phyloP scores from a whole-genome alignment of 805 yeast genomes.

The Metschnikowia henanensis region DNA sequence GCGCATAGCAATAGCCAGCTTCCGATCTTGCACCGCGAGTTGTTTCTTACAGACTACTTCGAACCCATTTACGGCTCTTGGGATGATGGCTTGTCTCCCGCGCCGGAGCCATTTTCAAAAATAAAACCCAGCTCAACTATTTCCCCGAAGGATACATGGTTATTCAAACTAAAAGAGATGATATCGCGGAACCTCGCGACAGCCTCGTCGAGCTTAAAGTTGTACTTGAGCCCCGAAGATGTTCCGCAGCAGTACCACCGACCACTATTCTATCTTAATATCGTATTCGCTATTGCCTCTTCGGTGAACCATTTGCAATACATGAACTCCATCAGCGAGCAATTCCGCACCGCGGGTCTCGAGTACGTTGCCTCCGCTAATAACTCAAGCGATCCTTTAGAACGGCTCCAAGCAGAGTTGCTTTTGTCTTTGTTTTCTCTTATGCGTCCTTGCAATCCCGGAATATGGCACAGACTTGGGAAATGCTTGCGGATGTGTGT shows the following conservation, averaged over 20 bases:
- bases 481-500: conserved; percentile 77
- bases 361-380: conserved; percentile 60
- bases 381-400: conserved; percentile 58
- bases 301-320: conserved; percentile 70
- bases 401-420: conserved; percentile 70
- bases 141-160: conserved; percentile 44
- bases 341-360: conserved; percentile 68
- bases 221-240: conserved; percentile 28
- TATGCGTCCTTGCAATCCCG: conserved; percentile 89
- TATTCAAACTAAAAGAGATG: conserved; percentile 37
- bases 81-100: conserved; percentile 49
- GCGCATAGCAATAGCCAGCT: conserved; percentile 80
- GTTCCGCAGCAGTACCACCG: conserved; percentile 51
- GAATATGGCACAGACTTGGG: conserved; percentile 91
- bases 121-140: not conserved
- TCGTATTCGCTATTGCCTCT: conserved; percentile 79
- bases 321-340: conserved; percentile 62
- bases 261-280: conserved; percentile 69
- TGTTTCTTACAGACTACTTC: conserved; percentile 63
- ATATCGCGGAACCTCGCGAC: conserved; percentile 19
- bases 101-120: conserved; percentile 14
- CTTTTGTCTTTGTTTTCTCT: conserved; percentile 69
- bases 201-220: conserved; percentile 18
- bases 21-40: conserved; percentile 82
- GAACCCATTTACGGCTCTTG: conserved; percentile 79